Evolutionary conservation across 1,139 yeast species (phyloP).

Genomic region (Saccharomycopsis hybrid): DNA sequence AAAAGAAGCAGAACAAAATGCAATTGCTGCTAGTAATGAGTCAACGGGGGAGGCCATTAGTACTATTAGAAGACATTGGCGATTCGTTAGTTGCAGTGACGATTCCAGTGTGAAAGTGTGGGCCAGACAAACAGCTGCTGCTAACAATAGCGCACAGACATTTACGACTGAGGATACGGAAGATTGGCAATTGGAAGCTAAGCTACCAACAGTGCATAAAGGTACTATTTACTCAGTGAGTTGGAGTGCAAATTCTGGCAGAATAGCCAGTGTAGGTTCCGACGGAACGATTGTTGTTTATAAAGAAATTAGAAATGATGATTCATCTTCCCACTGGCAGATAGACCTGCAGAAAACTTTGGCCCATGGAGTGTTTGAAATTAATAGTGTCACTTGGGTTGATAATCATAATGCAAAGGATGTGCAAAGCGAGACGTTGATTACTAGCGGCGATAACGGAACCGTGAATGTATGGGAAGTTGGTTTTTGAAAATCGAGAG

Average conservation of each 20-base stretch:
- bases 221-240: constrained; percentile 78
- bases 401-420: constrained; percentile 29
- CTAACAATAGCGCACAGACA: constrained; percentile 16
- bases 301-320: constrained; percentile 32
- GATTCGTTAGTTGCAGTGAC: constrained; percentile 77
- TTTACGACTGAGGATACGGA: constrained; percentile 50
- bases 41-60: constrained; percentile 20
- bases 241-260: constrained; percentile 66
- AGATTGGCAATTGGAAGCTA: constrained; percentile 66
- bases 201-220: constrained; percentile 60
- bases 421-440: constrained; percentile 39
- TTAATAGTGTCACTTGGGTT: constrained; percentile 74
- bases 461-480: constrained; percentile 58
- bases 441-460: constrained; percentile 91
- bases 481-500: no score
- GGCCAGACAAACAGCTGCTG: constrained; percentile 36
- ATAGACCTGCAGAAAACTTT: constrained; percentile 44
- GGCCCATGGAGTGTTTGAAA: constrained; percentile 76
- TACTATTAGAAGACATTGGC: constrained; percentile 27
- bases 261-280: constrained; percentile 78
- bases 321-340: constrained; percentile 51
- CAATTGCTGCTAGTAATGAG: no score
- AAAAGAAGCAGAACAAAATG: constrained; percentile 24
- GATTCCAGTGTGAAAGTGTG: constrained; percentile 73
- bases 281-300: constrained; percentile 79